phyloP scores from a whole-genome alignment of 495 filamentous ascomycete species.

The Podospora pseudoanserina region DNA sequence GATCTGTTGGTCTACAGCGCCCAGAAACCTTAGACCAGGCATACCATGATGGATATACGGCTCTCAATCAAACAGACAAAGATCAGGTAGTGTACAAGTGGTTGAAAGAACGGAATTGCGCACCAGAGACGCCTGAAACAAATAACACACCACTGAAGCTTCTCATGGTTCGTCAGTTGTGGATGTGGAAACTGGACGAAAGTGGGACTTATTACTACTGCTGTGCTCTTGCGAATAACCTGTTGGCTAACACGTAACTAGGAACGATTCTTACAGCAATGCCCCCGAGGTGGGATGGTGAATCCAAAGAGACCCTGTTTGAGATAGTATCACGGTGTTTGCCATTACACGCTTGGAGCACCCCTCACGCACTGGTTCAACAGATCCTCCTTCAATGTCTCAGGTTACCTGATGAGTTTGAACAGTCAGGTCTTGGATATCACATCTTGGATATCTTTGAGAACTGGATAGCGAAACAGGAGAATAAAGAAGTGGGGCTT shows the following conservation, averaged over 20 bases:
- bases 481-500: background rate
- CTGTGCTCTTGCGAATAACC: background rate
- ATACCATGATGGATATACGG: background rate
- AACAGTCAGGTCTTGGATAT: background rate
- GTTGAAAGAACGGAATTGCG: background rate
- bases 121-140: background rate
- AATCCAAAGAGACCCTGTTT: background rate
- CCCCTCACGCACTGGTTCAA: background rate
- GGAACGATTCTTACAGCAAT: constrained; percentile 3
- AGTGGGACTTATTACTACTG: background rate
- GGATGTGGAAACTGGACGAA: constrained; percentile 3
- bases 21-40: constrained; percentile 1
- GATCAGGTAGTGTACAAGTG: background rate
- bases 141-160: background rate
- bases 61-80: background rate
- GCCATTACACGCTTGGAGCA: background rate
- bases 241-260: background rate
- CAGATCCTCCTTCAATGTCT: background rate
- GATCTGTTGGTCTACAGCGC: background rate
- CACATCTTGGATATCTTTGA: constrained; percentile 3
- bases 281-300: background rate
- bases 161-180: constrained; percentile 1
- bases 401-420: background rate
- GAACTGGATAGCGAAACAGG: constrained; percentile 1
- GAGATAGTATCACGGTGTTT: background rate